Base-by-base conservation (phyloP, 306 rosid species). In the Amphicarpaea edgeworthii region DNA sequence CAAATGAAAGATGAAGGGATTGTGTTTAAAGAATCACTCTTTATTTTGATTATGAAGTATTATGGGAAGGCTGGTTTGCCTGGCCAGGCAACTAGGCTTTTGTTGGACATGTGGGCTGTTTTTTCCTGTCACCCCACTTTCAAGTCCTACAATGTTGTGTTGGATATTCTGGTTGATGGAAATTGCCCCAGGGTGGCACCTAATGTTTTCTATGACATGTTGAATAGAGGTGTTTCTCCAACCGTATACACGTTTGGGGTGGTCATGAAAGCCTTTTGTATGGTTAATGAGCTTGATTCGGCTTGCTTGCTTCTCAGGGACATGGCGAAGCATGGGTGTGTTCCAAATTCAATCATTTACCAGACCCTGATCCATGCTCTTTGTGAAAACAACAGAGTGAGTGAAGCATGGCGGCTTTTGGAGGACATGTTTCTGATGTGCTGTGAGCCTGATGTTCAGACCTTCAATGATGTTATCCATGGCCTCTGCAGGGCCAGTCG, bases 391-490 rank as follows among this genome's bases (percentile, higher is more conserved):
- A 84, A 86, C 28, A 83, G 86, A 58, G 93, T 86, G 43, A 86
- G 51, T 80, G 97, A 95, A 60, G 96, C 97, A 1, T n/a, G 79
- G 83, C 85, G 34, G 65, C 90, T 95, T 43, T 81, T 95, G 68
- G 97, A 93, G 76, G 98, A 95, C 76, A 92, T 95, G 98, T 81
- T 89, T 79, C 75, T 92, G 81, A 95, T 95, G 97, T 93, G 96
- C 15, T 95, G 98, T 74, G 62, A 83, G 63, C 97, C 97, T 68
- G 97, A 95, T 78, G 96, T 92, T 71, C 89, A 89, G 89, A 95
- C 98, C 70, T 84, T 95, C 75, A 87, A 89, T 78, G 96, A 95
- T 85, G 86, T 90, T 60, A 85, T 92, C 72, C 87, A 81, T 77
- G 98, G 91, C 50, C 95, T 90, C 15, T 89, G 97, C 83, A 84